A percentile compares a stretch with the other conserved stretches of the same genome.
Evolutionary conservation across 2,329 filamentous ascomycete genomes (phyloP).

Genomic region (Aureobasidium vineae): DNA sequence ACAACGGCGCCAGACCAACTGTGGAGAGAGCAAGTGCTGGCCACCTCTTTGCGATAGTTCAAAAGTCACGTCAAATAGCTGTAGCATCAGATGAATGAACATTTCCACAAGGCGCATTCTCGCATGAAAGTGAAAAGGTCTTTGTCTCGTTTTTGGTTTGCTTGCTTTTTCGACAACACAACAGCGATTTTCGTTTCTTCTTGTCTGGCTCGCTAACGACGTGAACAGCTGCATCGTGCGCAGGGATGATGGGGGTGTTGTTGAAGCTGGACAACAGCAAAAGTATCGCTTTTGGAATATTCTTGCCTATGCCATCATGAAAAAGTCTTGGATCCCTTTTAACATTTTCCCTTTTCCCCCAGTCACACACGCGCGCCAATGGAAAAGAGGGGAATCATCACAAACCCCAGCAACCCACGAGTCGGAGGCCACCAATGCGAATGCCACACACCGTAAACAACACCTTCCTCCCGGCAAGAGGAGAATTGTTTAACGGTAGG

Average conservation of each 20-base stretch:
- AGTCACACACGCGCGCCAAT: conserved; percentile 3
- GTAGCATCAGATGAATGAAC: background rate
- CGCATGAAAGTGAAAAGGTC: background rate
- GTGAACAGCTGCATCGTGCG: background rate
- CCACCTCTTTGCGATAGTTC: background rate
- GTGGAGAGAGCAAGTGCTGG: background rate
- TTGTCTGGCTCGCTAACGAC: conserved; percentile 1
- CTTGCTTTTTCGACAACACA: conserved; percentile 17
- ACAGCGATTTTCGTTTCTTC: conserved; percentile 8
- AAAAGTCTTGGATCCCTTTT: conserved; percentile 16
- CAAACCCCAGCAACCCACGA: conserved; percentile 14
- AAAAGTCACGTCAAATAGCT: background rate
- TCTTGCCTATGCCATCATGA: conserved; percentile 21
- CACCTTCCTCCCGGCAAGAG: conserved; percentile 4
- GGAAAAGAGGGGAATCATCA: conserved; percentile 1
- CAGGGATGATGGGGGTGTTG: background rate
- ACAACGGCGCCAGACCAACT: background rate
- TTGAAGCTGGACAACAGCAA: conserved; percentile 20
- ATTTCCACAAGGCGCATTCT: background rate
- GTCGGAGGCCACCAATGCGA: conserved; percentile 5
- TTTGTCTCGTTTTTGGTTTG: conserved; percentile 18
- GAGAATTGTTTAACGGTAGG: conserved; percentile 76
- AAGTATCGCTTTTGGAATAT: conserved; percentile 11
- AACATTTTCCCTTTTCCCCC: conserved; percentile 16
- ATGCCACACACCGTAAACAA: conserved; percentile 24